These are phyloP conservation scores for Stagonosporopsis rhizophila DNA, from an alignment of 2,329 filamentous ascomycete genomes.

Conservation along the genomic window DNA sequence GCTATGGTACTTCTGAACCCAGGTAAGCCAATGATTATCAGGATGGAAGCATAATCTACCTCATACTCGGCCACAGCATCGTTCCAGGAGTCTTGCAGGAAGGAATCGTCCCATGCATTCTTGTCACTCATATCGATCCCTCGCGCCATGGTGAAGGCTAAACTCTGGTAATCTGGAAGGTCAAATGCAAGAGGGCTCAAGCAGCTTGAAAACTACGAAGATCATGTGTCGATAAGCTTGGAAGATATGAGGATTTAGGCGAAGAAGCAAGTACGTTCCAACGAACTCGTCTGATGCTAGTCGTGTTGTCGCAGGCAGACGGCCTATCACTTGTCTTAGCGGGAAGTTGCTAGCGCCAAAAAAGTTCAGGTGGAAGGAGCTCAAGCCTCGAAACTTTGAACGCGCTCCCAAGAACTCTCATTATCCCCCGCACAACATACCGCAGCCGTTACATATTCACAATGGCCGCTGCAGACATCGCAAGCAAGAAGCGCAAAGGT, in stretches of 20 bases:
- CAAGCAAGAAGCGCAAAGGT: conserved; percentile 65
- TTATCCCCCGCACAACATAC: conserved; percentile 16
- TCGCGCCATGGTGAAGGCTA: conserved; percentile 28
- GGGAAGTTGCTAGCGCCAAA: conserved; percentile 35
- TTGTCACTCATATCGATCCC: conserved; percentile 39
- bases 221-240: neutral
- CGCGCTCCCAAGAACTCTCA: conserved; percentile 27
- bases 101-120: conserved; percentile 50
- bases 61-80: conserved; percentile 48
- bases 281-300: neutral
- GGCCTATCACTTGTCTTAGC: conserved; percentile 22
- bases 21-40: conserved; percentile 19
- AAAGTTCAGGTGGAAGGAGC: conserved; percentile 40
- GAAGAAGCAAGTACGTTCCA: neutral
- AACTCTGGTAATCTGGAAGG: neutral
- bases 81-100: conserved; percentile 46
- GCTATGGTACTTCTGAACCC: conserved; percentile 48
- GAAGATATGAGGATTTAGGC: neutral
- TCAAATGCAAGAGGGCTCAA: neutral
- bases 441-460: conserved; percentile 25
- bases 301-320: conserved; percentile 8
- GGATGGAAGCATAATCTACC: conserved; percentile 21
- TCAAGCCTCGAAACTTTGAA: conserved; percentile 43
- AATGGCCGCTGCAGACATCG: conserved; percentile 62
- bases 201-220: neutral